Percentiles rank a stretch among this genome's conserved stretches.
Conservation (phyloP, 2,329 filamentous ascomycete genomes). For the Fusarium piperis region DNA sequence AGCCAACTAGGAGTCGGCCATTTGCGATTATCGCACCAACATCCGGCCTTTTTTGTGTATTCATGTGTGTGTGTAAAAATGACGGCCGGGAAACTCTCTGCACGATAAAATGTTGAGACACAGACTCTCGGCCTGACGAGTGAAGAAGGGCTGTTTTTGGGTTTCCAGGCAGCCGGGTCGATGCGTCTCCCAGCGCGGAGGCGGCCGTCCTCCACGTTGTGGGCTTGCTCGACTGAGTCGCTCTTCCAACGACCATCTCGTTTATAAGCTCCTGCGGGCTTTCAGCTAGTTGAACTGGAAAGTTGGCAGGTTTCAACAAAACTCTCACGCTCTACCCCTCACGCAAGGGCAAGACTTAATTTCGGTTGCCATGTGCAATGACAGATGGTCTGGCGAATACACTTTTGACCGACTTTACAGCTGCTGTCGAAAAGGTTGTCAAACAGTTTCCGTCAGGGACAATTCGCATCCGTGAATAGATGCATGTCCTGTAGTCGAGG, state of each 20-base stretch:
- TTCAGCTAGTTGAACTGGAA: background rate
- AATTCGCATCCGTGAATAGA: background rate
- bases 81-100: background rate
- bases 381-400: background rate
- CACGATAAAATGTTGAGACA: background rate
- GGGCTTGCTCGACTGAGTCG: background rate
- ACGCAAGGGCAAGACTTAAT: background rate
- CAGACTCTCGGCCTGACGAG: background rate
- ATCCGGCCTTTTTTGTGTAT: background rate
- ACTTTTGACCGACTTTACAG: background rate
- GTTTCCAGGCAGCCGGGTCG: background rate
- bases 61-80: background rate
- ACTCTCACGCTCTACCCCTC: background rate
- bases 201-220: background rate
- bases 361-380: slow-evolving; percentile 2
- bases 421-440: background rate
- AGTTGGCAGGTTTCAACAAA: background rate
- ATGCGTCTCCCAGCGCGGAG: background rate
- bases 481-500: background rate
- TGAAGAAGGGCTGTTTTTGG: background rate
- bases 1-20: slow-evolving; percentile 12
- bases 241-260: background rate
- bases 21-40: slow-evolving; percentile 4
- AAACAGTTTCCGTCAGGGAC: background rate
- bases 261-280: background rate